Evolutionary conservation across 2,329 filamentous ascomycete genomes (phyloP).

Genomic region (Penicillium sp.): DNA sequence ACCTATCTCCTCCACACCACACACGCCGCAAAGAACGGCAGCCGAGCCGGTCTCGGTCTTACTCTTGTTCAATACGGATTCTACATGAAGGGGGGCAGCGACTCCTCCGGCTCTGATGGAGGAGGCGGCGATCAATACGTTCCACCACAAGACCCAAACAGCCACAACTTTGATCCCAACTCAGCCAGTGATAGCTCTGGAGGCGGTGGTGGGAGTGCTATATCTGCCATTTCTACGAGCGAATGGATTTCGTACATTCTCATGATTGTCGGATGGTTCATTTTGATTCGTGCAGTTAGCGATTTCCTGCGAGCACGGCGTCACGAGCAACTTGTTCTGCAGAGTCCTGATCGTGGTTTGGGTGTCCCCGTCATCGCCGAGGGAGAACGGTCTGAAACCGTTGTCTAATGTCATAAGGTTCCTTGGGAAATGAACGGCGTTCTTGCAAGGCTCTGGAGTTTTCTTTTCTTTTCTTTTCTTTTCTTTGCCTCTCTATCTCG

Average conservation of each 20-base stretch:
- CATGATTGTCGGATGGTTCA: slow-evolving; percentile 99
- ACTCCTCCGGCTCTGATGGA: slow-evolving; percentile 44
- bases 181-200: slow-evolving; percentile 58
- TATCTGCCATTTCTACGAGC: slow-evolving; percentile 67
- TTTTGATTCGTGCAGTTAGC: slow-evolving; percentile 89
- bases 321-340: slow-evolving; percentile 90
- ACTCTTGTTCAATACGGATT: slow-evolving; percentile 97
- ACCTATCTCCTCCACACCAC: slow-evolving; percentile 98
- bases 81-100: slow-evolving; percentile 75
- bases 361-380: slow-evolving; percentile 84
- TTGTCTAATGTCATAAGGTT: slow-evolving; percentile 60
- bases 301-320: slow-evolving; percentile 86
- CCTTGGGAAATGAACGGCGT: slow-evolving; percentile 21
- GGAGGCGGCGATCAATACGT: slow-evolving; percentile 50
- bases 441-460: slow-evolving; percentile 16
- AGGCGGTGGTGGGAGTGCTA: slow-evolving; percentile 39
- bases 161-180: slow-evolving; percentile 82
- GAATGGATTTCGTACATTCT: slow-evolving; percentile 91
- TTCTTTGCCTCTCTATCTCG: not conserved
- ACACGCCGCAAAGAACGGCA: slow-evolving; percentile 97
- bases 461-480: slow-evolving; percentile 12
- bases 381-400: slow-evolving; percentile 77
- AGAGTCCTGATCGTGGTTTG: slow-evolving; percentile 87
- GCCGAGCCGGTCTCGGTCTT: slow-evolving; percentile 89
- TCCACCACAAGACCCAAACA: slow-evolving; percentile 82